Evolutionary conservation across 129 eudicot species (phyloP), one percentile per base, ranked within the genome.

Genomic region (Erigeron canadensis): DNA sequence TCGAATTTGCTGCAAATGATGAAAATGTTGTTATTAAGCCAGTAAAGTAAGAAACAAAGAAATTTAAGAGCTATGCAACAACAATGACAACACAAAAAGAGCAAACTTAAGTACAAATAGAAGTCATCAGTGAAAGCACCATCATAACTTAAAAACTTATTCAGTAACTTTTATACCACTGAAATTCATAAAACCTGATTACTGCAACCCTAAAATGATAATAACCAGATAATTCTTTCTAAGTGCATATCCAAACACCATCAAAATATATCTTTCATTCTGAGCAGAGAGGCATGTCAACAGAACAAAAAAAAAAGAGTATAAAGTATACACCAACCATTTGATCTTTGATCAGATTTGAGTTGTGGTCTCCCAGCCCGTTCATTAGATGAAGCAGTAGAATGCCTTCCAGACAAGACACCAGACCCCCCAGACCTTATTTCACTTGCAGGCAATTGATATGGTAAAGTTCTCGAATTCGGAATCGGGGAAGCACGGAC

Each of bases 391-490:
- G 58, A 17, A 12, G 23, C 58, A 11, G 22, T 46, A 23, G 43
- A 67, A 67, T 28, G 10, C 22, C 57, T 67, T 67, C 58, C 72
- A 46, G 55, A 16, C 70, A 7, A 65, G 23, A 45, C 53, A 43
- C 0, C 11, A 1, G 70, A 19, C 5, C 17, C 70, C 34, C 53
- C 70, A 9, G 16, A 40, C 40, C 50, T 65, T 65, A 43, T 16
- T 65, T 65, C 53, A 43, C 70, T 65, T 5, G 40, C 43, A 11
- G 57, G 71, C 71, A 43, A 45, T 66, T 66, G 56, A 66, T 43
- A 21, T 6, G 71, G 71, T 46, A 18, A 65, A 45, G 7, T 65
- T 19, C n/a, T 18, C 21, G 71, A 44, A 65, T 44, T 13, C 9
- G 71, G 17, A 41, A 41, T 39, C 18, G 18, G 0, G 37, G 56